phyloP scores from a whole-genome alignment of 2,329 filamentous ascomycete species.

The Sclerotinia sclerotiorum region DNA sequence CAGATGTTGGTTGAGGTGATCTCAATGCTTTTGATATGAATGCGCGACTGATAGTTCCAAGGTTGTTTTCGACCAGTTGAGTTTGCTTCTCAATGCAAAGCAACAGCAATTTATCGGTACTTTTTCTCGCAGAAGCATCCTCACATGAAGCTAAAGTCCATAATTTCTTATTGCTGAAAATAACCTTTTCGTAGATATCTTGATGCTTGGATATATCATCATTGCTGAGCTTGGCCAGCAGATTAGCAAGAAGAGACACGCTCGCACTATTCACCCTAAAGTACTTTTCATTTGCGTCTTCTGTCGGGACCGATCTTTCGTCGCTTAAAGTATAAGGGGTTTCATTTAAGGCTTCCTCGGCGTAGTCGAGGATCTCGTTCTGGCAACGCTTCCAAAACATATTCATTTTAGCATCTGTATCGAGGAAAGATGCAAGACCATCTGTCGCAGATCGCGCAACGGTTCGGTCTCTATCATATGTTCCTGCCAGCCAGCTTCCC shows the following conservation, averaged over 20 bases:
- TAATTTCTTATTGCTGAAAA: slow-evolving; percentile 60
- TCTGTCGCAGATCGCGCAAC: slow-evolving; percentile 76
- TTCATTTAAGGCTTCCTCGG: slow-evolving; percentile 76
- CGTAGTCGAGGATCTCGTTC: slow-evolving; percentile 76
- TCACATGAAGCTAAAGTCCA: slow-evolving; percentile 67
- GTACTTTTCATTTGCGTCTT: slow-evolving; percentile 86
- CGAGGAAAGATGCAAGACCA: slow-evolving; percentile 73
- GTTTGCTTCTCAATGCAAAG: slow-evolving; percentile 50
- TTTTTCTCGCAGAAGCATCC: slow-evolving; percentile 54
- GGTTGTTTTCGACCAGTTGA: slow-evolving; percentile 50
- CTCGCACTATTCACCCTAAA: slow-evolving; percentile 65
- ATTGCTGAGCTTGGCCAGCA: slow-evolving; percentile 51
- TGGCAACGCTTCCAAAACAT: slow-evolving; percentile 83
- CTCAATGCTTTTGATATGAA: slow-evolving; percentile 75
- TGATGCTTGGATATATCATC: slow-evolving; percentile 60
- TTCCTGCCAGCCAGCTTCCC: slow-evolving; percentile 86
- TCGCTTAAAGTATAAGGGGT: slow-evolving; percentile 82
- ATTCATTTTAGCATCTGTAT: slow-evolving; percentile 73
- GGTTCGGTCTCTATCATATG: slow-evolving; percentile 79
- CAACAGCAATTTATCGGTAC: slow-evolving; percentile 53
- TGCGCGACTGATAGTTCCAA: slow-evolving; percentile 53
- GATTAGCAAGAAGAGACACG: slow-evolving; percentile 54
- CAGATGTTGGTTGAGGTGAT: slow-evolving; percentile 70
- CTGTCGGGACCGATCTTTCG: slow-evolving; percentile 76
- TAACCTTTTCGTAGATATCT: slow-evolving; percentile 62